Evolutionary conservation across 2,329 filamentous ascomycete genomes (phyloP), one percentile per base, ranked within the genome.

Genomic region (Microthyrium microscopicum): DNA sequence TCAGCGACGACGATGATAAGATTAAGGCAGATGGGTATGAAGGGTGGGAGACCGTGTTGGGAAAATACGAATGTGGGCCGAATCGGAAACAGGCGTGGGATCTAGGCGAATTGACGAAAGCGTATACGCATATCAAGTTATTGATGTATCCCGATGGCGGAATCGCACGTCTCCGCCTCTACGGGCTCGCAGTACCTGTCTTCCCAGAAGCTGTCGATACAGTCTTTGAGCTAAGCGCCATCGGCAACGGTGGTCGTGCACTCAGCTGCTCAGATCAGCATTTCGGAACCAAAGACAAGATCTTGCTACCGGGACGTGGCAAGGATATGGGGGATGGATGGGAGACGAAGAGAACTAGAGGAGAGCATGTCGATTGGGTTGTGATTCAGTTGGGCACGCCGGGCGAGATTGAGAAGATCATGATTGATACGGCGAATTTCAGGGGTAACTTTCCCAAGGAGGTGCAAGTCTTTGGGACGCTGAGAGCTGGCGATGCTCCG

Each of bases 241-340:
- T 77, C 1, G 73, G 80, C 45, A 85, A 84, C 52, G 81, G 81
- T 26, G 81, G 72, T 21, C 69, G 85, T 18, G 80, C 78, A 24
- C 60, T 82, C 6, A 66, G 70, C 1, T 85, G 79, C 61, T 82
- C 73, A 39, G 80, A 89, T 53, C 75, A 89, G 57, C 81, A 89
- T 55, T 91, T 85, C 46, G 79, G 81, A 39, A 78, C 73, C 24
- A 83, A 78, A 51, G 73, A 80, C 49, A 85, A 87, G 55, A 60
- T 87, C 21, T 65, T 85, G n/a, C 61, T 85, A 3, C 80, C 80
- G 0, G 79, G 78, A 3, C 66, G 80, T 18, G 80, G 80, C 26
- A 73, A 76, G 51, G 78, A 89, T 55, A 89, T 89, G 81, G 77
- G 80, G 32, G 81, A 87, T 51, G 82, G 81, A 5, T 89, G 82